phyloP scores from a whole-genome alignment of 495 filamentous ascomycete species.

The Penicillium roqueforti region DNA sequence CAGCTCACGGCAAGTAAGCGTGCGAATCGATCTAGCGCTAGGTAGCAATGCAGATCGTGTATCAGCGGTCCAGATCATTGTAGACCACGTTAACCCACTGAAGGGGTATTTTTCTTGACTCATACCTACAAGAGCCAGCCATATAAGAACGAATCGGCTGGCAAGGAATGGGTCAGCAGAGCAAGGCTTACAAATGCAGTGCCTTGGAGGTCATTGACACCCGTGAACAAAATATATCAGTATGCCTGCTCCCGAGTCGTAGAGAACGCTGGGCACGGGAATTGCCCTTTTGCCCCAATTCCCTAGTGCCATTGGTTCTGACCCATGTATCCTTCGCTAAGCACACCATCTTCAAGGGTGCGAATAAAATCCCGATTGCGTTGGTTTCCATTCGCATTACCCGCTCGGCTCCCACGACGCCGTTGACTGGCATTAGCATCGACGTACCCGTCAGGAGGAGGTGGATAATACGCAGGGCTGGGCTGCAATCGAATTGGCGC shows the following conservation, averaged over 20 bases:
- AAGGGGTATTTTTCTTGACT: not conserved
- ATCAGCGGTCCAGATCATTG: conserved; percentile 9
- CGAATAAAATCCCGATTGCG: conserved; percentile 87
- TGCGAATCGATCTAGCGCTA: conserved; percentile 14
- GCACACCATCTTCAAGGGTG: conserved; percentile 85
- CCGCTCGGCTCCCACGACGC: conserved; percentile 71
- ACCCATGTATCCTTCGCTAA: conserved; percentile 75
- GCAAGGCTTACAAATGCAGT: not conserved
- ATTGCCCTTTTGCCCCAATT: not conserved
- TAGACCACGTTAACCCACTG: conserved; percentile 1
- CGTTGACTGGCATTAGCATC: conserved; percentile 61
- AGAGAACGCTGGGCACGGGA: not conserved
- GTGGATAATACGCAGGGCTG: conserved; percentile 95
- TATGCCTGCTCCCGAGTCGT: not conserved
- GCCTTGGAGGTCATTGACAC: not conserved
- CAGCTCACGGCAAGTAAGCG: conserved; percentile 2
- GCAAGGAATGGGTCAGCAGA: conserved; percentile 2
- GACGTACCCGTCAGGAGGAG: conserved; percentile 80
- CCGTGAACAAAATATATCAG: not conserved
- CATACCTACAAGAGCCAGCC: conserved; percentile 5
- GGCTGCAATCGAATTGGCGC: conserved; percentile 93
- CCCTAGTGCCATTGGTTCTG: conserved; percentile 61
- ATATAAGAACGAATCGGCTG: not conserved
- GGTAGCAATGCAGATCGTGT: conserved; percentile 10
- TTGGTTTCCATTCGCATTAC: conserved; percentile 48